Conservation (phyloP, 495 filamentous ascomycete genomes). For the Thozetella sp. region DNA sequence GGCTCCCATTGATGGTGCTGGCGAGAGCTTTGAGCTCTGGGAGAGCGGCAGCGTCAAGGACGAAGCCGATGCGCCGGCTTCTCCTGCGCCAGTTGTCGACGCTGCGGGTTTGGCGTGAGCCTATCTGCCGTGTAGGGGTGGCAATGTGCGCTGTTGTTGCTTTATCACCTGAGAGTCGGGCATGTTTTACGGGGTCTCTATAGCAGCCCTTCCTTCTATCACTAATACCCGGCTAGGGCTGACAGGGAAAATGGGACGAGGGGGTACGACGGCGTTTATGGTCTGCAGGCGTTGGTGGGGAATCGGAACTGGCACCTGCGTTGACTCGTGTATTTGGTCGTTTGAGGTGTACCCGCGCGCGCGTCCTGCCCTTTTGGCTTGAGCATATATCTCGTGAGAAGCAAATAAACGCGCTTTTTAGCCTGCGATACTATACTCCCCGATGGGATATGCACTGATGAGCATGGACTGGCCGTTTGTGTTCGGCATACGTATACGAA, state of each 20-base stretch:
- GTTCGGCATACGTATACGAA: too few species aligned
- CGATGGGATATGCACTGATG: too few species aligned
- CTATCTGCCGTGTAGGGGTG: neutral
- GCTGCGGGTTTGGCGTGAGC: slow-evolving; percentile 3
- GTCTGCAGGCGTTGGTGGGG: neutral
- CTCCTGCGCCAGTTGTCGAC: slow-evolving; percentile 12
- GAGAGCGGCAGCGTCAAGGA: slow-evolving; percentile 64
- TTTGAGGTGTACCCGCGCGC: too few species aligned
- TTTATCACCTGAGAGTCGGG: neutral
- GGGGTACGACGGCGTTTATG: neutral
- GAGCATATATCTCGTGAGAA: too few species aligned
- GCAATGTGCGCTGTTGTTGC: neutral
- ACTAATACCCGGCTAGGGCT: slow-evolving; percentile 1
- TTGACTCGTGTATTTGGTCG: too few species aligned
- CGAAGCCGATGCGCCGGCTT: slow-evolving; percentile 29
- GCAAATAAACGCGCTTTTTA: too few species aligned
- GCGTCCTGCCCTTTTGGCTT: too few species aligned
- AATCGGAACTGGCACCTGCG: too few species aligned
- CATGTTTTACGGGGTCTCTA: neutral
- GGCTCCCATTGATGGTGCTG: slow-evolving; percentile 51
- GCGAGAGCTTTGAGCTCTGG: slow-evolving; percentile 63
- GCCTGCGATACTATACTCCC: too few species aligned
- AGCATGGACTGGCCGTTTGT: too few species aligned
- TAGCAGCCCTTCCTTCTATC: neutral
- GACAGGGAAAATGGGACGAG: neutral